Evolutionary conservation across 2,329 filamentous ascomycete species (phyloP).

Genomic region (Rutstroemia sydowiana): DNA sequence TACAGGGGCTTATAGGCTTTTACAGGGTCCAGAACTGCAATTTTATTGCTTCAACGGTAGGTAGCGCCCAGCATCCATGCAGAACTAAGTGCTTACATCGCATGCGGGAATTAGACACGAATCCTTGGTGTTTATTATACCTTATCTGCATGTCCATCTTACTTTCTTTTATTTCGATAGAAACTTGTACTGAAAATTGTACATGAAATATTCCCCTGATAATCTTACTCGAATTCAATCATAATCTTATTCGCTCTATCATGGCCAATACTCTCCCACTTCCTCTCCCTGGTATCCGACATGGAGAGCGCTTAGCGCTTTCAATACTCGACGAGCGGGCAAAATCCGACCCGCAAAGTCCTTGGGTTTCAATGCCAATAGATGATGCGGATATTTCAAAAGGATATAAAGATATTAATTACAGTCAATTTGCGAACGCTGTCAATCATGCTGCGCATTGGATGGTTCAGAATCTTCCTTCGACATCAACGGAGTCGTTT

Average conservation of each 20-base stretch:
- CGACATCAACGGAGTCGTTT: background rate
- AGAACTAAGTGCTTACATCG: background rate
- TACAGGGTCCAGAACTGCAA: background rate
- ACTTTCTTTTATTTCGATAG: background rate
- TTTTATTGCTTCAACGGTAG: background rate
- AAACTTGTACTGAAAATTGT: background rate
- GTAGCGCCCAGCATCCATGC: background rate
- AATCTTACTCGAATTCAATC: background rate
- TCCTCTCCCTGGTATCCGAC: constrained; percentile 1
- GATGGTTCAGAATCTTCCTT: background rate
- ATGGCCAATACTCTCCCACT: background rate
- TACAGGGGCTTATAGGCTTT: background rate
- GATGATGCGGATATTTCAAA: background rate
- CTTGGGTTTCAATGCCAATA: constrained; percentile 1
- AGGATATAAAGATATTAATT: background rate
- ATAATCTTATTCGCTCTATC: background rate
- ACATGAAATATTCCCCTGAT: background rate
- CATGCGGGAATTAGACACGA: background rate
- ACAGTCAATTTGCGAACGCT: background rate
- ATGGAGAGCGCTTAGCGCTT: constrained; percentile 2
- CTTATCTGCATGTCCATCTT: background rate
- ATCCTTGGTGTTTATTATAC: background rate
- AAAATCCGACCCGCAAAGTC: constrained; percentile 1
- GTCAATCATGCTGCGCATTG: constrained; percentile 5
- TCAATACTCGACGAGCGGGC: constrained; percentile 3